Evolutionary conservation across 768 basidiomycete species (phyloP), one percentile per base, ranked within the genome.

Genomic region (Mycena pura): DNA sequence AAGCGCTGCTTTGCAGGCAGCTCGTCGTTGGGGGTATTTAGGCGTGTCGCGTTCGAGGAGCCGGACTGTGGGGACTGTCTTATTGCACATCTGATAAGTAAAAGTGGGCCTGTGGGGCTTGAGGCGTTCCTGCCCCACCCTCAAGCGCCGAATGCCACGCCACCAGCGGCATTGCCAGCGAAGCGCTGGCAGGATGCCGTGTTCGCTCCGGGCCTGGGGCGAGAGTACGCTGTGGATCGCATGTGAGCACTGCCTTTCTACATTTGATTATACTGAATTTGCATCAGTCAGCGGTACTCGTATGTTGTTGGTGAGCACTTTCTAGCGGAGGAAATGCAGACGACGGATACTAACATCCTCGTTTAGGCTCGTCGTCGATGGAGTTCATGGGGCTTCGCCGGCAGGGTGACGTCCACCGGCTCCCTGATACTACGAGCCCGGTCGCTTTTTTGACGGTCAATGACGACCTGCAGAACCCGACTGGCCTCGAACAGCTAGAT

Each of bases 41-140:
- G 13, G 17, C 65, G 58, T 27, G 62, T 66, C 3, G 53, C 65
- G 58, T 66, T 66, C 25, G 62, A 66, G 45, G 8, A 41, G 32
- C 62, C 58, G 25, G 50, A 57, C 1, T 66, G 62, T 41, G 65
- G 65, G 11, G 65, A 66, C 46, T 66, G 65, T 25, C 19, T 66
- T 17, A 66, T 66, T 47, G 53, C 58, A 29, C 61, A 63, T 51
- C n/a, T 66, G 19, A 48, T 66, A 24, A 40, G 21, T 9, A 29
- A 22, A 19, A 66, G 62, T 36, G 65, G 62, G 21, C 15, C 53
- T 2, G 22, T 21, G 21, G 65, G 65, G 21, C 50, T 66, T 4
- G 11, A 2, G 9, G 62, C 62, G 44, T 66, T 66, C 39, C 24
- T 66, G 34, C 65, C 65, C 3, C 50, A 54, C n/a, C 34, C 49